Evolutionary conservation across 192 early-diverging fungal species (phyloP), one percentile per base, ranked within the genome.

Genomic region (Lobulomyces angularis): DNA sequence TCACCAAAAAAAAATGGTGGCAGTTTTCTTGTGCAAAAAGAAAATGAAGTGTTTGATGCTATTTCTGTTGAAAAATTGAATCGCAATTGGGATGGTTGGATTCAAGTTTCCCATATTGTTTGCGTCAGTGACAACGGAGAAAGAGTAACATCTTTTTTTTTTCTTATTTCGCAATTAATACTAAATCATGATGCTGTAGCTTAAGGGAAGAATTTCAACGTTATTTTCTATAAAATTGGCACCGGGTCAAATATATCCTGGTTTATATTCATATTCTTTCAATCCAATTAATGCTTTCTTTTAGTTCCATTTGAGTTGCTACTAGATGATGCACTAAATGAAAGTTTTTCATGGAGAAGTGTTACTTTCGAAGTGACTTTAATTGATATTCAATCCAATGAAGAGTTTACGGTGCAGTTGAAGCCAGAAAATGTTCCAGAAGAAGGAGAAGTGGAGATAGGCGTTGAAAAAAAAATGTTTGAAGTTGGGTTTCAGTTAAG

Each of bases 181-280:
- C 12, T 19, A 2, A 19, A 17, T 11, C 18, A 12, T 18, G n/a
- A n/a, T n/a, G n/a, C 16, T 28, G 18, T 31, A 57, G 48, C 19
- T 67, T 26, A 14, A 39, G 17, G 41, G 45, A 1, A 23, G 17
- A 5, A 51, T 70, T n/a, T 46, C 53, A 4, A 35, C 58, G n/a
- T 29, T 57, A 9, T 55, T 56, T 47, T 56, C 45, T 25, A 41
- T 70, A 23, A 67, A 53, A 22, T 44, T 70, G 23, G 67, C 62
- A 6, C 67, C 67, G 20, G 67, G 67, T 2, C 67, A 70, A 46
- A 41, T 63, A 18, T 52, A 42, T 39, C 56, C 67, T n/a, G n/a
- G n/a, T n/a, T n/a, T n/a, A n/a, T n/a, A n/a, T n/a, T n/a, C n/a
- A n/a, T n/a, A n/a, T n/a, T n/a, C n/a, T n/a, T n/a, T n/a, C n/a